Conservation (phyloP, 768 basidiomycete species). For the Lenzites betulinus region DNA sequence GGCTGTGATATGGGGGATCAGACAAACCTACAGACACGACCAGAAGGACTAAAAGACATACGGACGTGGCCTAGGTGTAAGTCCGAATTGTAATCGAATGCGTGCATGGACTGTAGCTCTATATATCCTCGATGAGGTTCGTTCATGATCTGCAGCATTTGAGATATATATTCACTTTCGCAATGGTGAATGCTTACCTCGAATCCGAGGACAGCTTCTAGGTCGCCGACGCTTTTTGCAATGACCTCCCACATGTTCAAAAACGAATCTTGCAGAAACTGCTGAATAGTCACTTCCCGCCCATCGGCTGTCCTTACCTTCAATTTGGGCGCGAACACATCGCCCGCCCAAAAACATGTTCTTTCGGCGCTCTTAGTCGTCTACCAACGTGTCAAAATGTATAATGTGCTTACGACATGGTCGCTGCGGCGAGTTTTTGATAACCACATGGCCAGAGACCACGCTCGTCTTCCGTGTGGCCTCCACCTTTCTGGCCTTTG, state of each 20-base stretch:
- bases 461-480: slow-evolving; percentile 73
- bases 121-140: slow-evolving; percentile 96
- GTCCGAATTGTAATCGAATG: slow-evolving; percentile 94
- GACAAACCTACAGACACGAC: too few species aligned
- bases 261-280: slow-evolving; percentile 81
- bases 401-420: slow-evolving; percentile 73
- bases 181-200: slow-evolving; percentile 53
- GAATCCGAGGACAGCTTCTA: slow-evolving; percentile 85
- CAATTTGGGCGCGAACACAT: slow-evolving; percentile 80
- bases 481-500: slow-evolving; percentile 73
- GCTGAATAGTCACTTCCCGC: slow-evolving; percentile 65
- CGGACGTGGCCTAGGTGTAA: slow-evolving; percentile 81
- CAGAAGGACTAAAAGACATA: too few species aligned
- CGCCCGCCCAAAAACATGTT: slow-evolving; percentile 93
- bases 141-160: slow-evolving; percentile 72
- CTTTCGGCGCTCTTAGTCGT: slow-evolving; percentile 40
- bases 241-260: slow-evolving; percentile 75
- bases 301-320: slow-evolving; percentile 49
- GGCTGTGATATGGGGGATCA: slow-evolving; percentile 57
- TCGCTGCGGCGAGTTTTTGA: slow-evolving; percentile 88
- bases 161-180: neutral
- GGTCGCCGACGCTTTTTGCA: slow-evolving; percentile 64
- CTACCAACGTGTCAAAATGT: neutral
- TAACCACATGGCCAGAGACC: slow-evolving; percentile 95
- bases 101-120: slow-evolving; percentile 74